Base-by-base conservation (phyloP, 1,139 yeast genomes). In the Saccharomyces hybrid region DNA sequence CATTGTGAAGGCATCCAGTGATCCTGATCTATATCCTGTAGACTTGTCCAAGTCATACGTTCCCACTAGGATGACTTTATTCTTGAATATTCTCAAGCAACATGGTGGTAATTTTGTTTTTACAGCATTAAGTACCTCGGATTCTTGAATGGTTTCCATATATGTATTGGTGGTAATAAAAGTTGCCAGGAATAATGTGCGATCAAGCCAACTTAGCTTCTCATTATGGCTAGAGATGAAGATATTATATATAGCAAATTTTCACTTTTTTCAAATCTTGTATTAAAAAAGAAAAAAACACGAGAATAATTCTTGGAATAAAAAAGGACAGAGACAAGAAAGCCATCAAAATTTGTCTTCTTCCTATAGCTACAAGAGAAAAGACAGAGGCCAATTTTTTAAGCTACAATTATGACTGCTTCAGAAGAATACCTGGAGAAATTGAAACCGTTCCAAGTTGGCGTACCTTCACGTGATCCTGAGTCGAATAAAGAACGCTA, bases 81-180 rank as follows among this genome's bases (percentile, higher is more conserved):
- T 69, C 52, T 80, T 78, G 0, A 64, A 58, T 0, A 89, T 88
- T 53, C 81, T 82, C 7, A 91, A 70, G 54, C 90, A 84, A 66
- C 98, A 93, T 0, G 98, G 97, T 0, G 98, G 98, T 3, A 83
- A 72, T 1, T 72, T 70, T 0, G 90, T 77, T 47, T 68, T 71
- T 7, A 74, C 58, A 27, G 57, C 50, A n/a, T 25, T 32, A 14
- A 54, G 42, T 1, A 60, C 64, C 13, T 31, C 25, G 4, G 61
- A 57, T 50, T 65, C 70, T 38, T 38, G 25, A 38, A 38, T 38
- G 11, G 26, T 11, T n/a, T 16, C 44, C 44, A 38, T 38, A 11
- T 38, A 13, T 38, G 7, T 16, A 38, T 9, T 11, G n/a, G 6
- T 20, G 44, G 23, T 20, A 20, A 20, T 3, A 20, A 20, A 20